These are phyloP conservation scores for Mucor lusitanicus DNA, from an alignment of 371 early-diverging fungal genomes.

Conservation along the genomic window DNA sequence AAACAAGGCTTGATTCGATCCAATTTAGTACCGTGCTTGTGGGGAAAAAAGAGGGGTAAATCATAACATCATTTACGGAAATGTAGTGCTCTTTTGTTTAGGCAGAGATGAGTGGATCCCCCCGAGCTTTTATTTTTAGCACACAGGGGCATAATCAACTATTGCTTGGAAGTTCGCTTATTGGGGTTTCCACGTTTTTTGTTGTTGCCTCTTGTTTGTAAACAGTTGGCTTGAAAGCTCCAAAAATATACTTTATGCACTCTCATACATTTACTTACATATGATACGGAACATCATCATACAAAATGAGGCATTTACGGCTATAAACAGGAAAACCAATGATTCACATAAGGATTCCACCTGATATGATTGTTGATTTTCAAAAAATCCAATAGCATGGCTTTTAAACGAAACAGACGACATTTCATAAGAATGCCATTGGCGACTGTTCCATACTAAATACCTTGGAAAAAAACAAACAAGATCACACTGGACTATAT, in stretches of 20 bases:
- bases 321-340: background rate
- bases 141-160: no score
- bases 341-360: background rate
- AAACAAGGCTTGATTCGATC: background rate
- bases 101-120: background rate
- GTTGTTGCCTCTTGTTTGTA: background rate
- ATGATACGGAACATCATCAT: background rate
- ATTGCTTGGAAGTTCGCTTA: no score
- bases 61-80: background rate
- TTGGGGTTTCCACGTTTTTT: background rate
- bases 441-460: background rate
- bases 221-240: background rate
- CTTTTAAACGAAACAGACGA: background rate
- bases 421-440: background rate
- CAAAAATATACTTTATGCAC: background rate
- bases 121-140: background rate
- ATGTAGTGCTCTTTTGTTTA: background rate
- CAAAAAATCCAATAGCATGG: background rate
- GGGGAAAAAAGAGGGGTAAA: background rate
- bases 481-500: background rate
- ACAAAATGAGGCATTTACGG: background rate
- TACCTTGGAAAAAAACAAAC: background rate
- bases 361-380: background rate
- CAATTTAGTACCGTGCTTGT: background rate
- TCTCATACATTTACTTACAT: background rate